Conservation (phyloP, 1,139 yeast species). For the Hansenula sp. region DNA sequence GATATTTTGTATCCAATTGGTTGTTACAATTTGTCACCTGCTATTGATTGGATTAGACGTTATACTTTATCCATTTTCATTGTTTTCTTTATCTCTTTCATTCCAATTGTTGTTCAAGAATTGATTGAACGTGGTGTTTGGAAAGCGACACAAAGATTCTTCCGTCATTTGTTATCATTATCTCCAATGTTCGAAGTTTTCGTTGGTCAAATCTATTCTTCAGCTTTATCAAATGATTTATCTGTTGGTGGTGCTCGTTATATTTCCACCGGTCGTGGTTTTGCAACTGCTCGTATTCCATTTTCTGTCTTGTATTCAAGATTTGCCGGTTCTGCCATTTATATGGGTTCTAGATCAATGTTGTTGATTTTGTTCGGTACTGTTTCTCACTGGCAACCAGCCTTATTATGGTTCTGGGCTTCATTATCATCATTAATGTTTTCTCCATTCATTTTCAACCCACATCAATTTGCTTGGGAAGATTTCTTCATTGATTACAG, state of each 20-base stretch:
- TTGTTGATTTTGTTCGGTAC: conserved; percentile 89
- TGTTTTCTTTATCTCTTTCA: conserved; percentile 95
- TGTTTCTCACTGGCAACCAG: conserved; percentile 95
- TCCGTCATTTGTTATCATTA: conserved; percentile 82
- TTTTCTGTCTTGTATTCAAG: conserved; percentile 93
- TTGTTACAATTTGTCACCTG: conserved; percentile 89
- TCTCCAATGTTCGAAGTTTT: conserved; percentile 98
- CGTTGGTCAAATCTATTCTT: conserved; percentile 95
- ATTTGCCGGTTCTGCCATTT: conserved; percentile 95
- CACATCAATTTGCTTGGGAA: conserved; percentile 98
- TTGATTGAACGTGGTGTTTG: conserved; percentile 96
- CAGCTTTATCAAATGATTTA: conserved; percentile 85
- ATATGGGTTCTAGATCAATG: conserved; percentile 91
- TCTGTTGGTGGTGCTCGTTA: conserved; percentile 99
- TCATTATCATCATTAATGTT: conserved; percentile 85
- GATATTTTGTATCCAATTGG: conserved; percentile 86
- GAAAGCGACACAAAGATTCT: conserved; percentile 90
- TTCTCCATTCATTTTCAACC: conserved; percentile 95
- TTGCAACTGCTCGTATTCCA: conserved; percentile 98
- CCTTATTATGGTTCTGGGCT: conserved; percentile 98
- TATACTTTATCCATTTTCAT: conserved; percentile 96
- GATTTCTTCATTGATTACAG: conserved; percentile 98
- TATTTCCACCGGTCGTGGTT: conserved; percentile 99
- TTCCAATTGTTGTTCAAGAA: conserved; percentile 96
- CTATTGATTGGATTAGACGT: conserved; percentile 96